Evolutionary conservation across 2,329 filamentous ascomycete species (phyloP), one percentile per base, ranked within the genome.

Genomic region (Apiospora sp.): DNA sequence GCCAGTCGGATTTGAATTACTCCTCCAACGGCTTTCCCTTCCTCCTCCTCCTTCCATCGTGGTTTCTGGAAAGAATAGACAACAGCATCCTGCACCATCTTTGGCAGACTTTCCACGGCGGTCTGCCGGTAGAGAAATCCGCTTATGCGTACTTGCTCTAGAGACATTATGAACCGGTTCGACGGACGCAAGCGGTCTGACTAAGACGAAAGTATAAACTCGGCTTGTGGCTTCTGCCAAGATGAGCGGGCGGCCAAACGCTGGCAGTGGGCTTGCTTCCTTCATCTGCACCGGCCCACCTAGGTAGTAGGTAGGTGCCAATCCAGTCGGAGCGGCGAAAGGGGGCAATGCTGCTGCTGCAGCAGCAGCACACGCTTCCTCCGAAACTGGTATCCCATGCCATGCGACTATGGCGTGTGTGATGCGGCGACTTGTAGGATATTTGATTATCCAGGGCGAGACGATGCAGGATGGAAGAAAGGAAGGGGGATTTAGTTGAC

Each of bases 261-360:
- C 22, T 37, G n/a, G n/a, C 49, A 51, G 13, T 22, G 49, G n/a
- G 12, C 41, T 37, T 34, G 16, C n/a, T n/a, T 41, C 58, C 34
- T 64, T 64, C 3, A 41, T 41, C n/a, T n/a, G 34, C 34, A 27
- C 16, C 51, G 51, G 19, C 19, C 27, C 10, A 22, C 37, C 54
- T 61, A 61, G 30, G 27, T 30, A 30, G 27, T 2, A 2, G 4
- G 27, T 30, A 30, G 27, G 58, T 64, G 58, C 58, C 30, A 41
- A 22, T 64, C 34, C 19, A 41, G 58, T 64, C 58, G 34, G 58
- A n/a, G 58, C 58, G 37, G 58, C 58, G 58, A 34, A 64, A 41
- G 58, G 19, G 49, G 30, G 34, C 10, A n/a, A 41, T 13, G 34
- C 58, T 41, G 58, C 19, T 19, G 22, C 37, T 49, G 22, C 27